Base-by-base conservation (phyloP, 1,139 yeast genomes). In the Nakaseomyces sp. region DNA sequence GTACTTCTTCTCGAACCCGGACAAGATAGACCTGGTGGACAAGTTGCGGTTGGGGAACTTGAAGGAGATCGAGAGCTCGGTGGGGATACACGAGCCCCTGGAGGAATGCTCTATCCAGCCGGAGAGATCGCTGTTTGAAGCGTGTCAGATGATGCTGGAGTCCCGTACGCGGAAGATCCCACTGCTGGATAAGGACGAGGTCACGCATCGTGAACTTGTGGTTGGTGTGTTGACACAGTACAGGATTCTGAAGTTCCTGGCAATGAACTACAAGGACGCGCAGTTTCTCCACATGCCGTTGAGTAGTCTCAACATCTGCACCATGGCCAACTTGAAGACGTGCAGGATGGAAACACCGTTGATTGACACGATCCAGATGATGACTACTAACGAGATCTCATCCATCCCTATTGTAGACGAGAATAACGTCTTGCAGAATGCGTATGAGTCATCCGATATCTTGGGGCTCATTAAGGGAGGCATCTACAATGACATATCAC, bases 181-280 rank as follows among this genome's bases (percentile, higher is more conserved):
- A 1, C 70, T 89, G 51, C 85, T 89, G 54, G 97, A 91, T 60
- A 82, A 81, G 58, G 96, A 89, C 63, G 95, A 86, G 56, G 86
- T 81, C 55, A 84, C 94, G 1, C 85, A 85, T 54, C 72, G 95
- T 54, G 96, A 89, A 61, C 87, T 89, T 53, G 95, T 89, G 25
- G 96, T 88, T 7, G 79, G 89, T 43, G 97, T 89, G 43, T 73
- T 89, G 58, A 89, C 97, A 1, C 97, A 91, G 67, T 89, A 89
- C 67, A 79, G 97, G 60, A 89, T 89, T 47, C 73, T 89, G 57
- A 88, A 91, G 65, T 89, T 91, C 59, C 95, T 89, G 29, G 91
- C 96, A 4, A 74, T 89, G 64, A 89, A 89, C 62, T 89, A 97
- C 67, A 87, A 86, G 63, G 96, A 89, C 60, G 87, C 95, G 7